Conservation (phyloP, 2,329 filamentous ascomycete species). For the Taxawa tesnikishii region DNA sequence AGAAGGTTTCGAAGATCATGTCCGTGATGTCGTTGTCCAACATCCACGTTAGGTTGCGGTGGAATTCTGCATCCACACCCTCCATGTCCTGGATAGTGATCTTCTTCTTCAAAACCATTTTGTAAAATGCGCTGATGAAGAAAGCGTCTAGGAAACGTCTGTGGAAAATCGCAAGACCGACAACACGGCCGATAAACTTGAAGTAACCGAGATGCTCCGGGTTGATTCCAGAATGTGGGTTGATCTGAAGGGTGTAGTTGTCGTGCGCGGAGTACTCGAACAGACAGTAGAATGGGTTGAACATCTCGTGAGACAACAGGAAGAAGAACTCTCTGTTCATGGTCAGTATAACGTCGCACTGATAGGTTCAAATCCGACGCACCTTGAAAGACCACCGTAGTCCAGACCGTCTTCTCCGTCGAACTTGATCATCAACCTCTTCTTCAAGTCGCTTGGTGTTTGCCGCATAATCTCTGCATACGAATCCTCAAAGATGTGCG, state of each 20-base stretch:
- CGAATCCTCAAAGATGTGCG: conserved; percentile 96
- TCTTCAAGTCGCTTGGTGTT: conserved; percentile 91
- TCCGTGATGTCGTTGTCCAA: conserved; percentile 95
- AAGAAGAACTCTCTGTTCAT: conserved; percentile 96
- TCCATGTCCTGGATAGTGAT: conserved; percentile 94
- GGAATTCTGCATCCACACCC: conserved; percentile 95
- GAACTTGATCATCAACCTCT: conserved; percentile 98
- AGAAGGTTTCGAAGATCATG: conserved; percentile 90
- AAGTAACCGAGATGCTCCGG: conserved; percentile 99
- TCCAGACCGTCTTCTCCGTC: conserved; percentile 96
- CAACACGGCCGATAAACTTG: conserved; percentile 97
- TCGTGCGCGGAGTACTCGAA: conserved; percentile 99
- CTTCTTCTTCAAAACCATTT: conserved; percentile 95
- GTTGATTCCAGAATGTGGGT: conserved; percentile 97
- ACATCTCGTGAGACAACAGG: conserved; percentile 98
- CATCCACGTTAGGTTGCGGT: conserved; percentile 93
- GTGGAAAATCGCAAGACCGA: conserved; percentile 96
- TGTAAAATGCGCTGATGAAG: conserved; percentile 98
- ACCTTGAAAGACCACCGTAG: conserved; percentile 87
- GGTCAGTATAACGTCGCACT: conserved; percentile 2
- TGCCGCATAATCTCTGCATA: conserved; percentile 98
- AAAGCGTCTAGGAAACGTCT: conserved; percentile 94
- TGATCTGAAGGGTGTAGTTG: conserved; percentile 99
- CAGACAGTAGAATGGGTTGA: conserved; percentile 98
- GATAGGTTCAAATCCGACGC: conserved; percentile 14